These are phyloP conservation scores for Beauveria australis DNA, from an alignment of 2,329 filamentous ascomycete genomes.

Conservation along the genomic window DNA sequence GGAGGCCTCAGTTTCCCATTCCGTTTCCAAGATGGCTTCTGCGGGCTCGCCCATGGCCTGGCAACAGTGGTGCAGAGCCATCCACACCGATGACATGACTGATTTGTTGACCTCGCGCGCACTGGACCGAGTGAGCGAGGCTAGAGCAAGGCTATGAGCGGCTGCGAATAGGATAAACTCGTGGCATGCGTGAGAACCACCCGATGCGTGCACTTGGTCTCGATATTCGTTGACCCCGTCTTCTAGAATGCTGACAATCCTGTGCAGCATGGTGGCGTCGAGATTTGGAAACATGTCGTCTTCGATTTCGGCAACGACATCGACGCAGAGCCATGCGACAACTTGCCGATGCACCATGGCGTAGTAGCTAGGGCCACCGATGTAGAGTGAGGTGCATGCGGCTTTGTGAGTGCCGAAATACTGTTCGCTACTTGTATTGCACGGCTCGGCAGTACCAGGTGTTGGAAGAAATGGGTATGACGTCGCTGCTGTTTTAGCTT, in stretches of 20 bases:
- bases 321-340: constrained; percentile 4
- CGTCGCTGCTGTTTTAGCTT: background rate
- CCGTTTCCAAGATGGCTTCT: background rate
- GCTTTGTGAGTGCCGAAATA: background rate
- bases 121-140: background rate
- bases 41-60: constrained; percentile 7
- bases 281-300: constrained; percentile 12
- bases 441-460: background rate
- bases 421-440: too few relatives aligned
- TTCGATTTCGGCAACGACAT: constrained; percentile 11
- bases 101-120: constrained; percentile 7
- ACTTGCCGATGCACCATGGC: constrained; percentile 10
- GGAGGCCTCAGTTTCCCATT: background rate
- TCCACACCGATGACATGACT: constrained; percentile 6
- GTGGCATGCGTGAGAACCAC: background rate
- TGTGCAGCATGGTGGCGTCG: constrained; percentile 3
- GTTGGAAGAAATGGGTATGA: background rate
- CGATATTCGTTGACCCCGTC: background rate
- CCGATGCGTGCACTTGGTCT: background rate
- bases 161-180: background rate
- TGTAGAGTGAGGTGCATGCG: background rate
- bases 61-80: constrained; percentile 9
- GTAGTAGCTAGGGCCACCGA: constrained; percentile 10
- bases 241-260: background rate
- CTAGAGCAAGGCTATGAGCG: background rate